Evolutionary conservation across 306 rosid species (phyloP), one percentile per base, ranked within the genome.

Genomic region (Ormosia emarginata): DNA sequence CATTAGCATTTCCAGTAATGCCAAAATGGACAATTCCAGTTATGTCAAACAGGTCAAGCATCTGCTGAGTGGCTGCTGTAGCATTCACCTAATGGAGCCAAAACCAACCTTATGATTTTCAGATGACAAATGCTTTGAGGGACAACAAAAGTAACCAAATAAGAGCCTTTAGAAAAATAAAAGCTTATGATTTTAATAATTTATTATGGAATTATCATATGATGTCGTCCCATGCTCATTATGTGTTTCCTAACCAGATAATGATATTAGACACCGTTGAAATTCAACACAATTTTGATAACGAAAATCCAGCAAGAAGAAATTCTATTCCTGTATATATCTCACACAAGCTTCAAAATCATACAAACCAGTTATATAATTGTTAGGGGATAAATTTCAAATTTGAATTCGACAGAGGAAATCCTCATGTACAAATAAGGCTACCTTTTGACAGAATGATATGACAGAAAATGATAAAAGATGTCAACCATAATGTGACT

Each of bases 21-120:
- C 93, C 91, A 65, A 86, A 88, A 53, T 88, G 93, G 52, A 88
- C 15, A 18, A 88, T 82, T 37, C 93, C 93, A 5, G n/a, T 55
- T 7, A 84, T 59, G 7, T 86, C 67, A 78, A 90, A 88, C 59
- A 67, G 8, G 67, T 90, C 90, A 72, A 90, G n/a, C 83, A 90
- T 82, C 18, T 86, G 88, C 32, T 90, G 90, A 43, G 90, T 73
- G 63, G 90, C 78, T 55, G 84, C 85, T 33, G 82, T 91, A 8
- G 91, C 86, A 78, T 90, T 88, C 43, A 77, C 78, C 91, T 90
- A 55, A 62, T 43, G n/a, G 0, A 49, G 5, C 58, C 79, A 71
- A 17, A n/a, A 36, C 47, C 81, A 78, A 6, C 12, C 3, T 36
- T 43, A 10, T 0, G 2, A 7, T 41, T 37, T 41, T 65, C 13